phyloP scores from a whole-genome alignment of 139 green algal species.

The Chlamydomonas applanata region DNA sequence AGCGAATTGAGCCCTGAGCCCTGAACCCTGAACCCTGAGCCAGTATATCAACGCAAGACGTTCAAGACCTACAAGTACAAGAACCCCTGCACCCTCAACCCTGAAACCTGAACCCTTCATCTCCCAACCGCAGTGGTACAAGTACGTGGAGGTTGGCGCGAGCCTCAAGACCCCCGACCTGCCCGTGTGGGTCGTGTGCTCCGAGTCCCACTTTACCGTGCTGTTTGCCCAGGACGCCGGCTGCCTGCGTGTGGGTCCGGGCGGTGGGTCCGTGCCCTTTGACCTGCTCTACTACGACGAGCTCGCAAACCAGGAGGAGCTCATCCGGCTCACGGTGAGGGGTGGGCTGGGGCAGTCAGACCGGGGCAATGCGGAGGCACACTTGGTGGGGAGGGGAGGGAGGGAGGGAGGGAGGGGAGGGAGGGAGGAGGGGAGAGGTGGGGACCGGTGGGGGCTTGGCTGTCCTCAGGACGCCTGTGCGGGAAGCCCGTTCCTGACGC shows the following conservation, averaged over 20 bases:
- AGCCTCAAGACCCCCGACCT: constrained; percentile 58
- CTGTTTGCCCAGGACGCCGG: constrained; percentile 44
- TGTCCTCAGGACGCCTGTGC: too few species aligned
- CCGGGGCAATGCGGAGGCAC: neutral
- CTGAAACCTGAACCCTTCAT: too few species aligned
- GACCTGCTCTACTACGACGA: constrained; percentile 64
- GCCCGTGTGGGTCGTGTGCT: constrained; percentile 73
- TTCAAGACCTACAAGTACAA: too few species aligned
- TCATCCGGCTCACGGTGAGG: constrained; percentile 23
- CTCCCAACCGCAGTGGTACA: constrained; percentile 34
- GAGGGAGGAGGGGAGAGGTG: too few species aligned
- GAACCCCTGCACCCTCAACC: too few species aligned
- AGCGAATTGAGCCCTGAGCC: too few species aligned
- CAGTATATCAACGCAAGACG: too few species aligned
- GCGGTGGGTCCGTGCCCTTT: constrained; percentile 29
- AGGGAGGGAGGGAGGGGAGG: neutral
- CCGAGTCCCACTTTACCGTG: constrained; percentile 72
- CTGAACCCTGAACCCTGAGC: too few species aligned
- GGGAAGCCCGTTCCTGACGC: too few species aligned
- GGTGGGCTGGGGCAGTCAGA: too few species aligned
- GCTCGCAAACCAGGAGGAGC: constrained; percentile 53
- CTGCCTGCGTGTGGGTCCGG: neutral
- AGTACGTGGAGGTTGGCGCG: constrained; percentile 42
- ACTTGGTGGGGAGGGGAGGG: neutral
- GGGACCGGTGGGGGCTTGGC: too few species aligned